A percentile compares a stretch with the other conserved stretches of the same genome.
These are phyloP conservation scores for Malus hybrid DNA, from an alignment of 331 rosid species.

Conservation along the genomic window DNA sequence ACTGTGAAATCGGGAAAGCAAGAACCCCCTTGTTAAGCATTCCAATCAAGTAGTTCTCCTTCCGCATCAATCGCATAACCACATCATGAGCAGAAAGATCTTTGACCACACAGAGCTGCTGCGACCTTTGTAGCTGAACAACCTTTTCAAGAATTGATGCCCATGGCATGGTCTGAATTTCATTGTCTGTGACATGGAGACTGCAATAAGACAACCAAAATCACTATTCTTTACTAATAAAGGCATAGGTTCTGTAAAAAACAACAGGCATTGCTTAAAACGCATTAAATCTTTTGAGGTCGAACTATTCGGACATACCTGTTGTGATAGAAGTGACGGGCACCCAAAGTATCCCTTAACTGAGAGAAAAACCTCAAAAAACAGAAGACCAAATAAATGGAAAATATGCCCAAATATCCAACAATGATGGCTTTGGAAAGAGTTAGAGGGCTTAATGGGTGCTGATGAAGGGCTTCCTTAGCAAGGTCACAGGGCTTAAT, in stretches of 20 bases:
- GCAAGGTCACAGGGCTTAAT: slow-evolving; percentile 84
- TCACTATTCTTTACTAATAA: neutral
- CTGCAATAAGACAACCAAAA: slow-evolving; percentile 39
- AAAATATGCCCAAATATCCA: slow-evolving; percentile 85
- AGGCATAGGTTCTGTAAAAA: neutral
- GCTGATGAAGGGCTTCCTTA: slow-evolving; percentile 72
- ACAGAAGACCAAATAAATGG: slow-evolving; percentile 84
- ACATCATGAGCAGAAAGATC: slow-evolving; percentile 89
- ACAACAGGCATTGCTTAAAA: neutral
- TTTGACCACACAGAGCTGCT: slow-evolving; percentile 74
- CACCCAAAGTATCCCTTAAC: slow-evolving; percentile 56
- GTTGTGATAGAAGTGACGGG: slow-evolving; percentile 71
- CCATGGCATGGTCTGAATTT: slow-evolving; percentile 90
- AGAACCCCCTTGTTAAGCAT: slow-evolving; percentile 93
- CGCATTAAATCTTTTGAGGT: neutral
- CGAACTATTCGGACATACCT: slow-evolving; percentile 35
- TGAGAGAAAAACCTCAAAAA: slow-evolving; percentile 89
- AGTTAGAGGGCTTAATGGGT: slow-evolving; percentile 74
- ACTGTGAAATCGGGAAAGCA: slow-evolving; percentile 80
- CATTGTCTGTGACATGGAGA: slow-evolving; percentile 73
- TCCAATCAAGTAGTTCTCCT: slow-evolving; percentile 88
- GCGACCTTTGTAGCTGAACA: slow-evolving; percentile 46
- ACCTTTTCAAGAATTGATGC: slow-evolving; percentile 78
- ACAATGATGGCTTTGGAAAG: slow-evolving; percentile 70
- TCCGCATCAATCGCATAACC: slow-evolving; percentile 92